Conservation (phyloP, 805 yeast species). For the Trichomonascus vanleenenianus region DNA sequence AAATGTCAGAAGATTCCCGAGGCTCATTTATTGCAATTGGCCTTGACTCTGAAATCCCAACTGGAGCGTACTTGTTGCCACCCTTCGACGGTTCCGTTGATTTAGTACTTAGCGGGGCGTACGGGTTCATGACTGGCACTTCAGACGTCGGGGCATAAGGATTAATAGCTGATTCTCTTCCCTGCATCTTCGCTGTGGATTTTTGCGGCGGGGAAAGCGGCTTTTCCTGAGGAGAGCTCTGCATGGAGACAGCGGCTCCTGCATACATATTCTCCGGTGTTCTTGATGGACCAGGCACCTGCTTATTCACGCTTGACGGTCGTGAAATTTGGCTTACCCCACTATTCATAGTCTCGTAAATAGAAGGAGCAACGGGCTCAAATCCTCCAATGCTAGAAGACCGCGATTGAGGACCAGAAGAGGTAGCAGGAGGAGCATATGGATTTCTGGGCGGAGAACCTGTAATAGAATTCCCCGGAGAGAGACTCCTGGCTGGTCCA, state of each 20-base stretch:
- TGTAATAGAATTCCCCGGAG: neutral
- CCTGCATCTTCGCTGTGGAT: neutral
- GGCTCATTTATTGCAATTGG: neutral
- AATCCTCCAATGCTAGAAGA: conserved; percentile 5
- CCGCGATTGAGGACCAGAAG: conserved; percentile 2
- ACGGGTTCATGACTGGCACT: neutral
- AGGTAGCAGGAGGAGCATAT: neutral
- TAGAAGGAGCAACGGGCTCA: neutral
- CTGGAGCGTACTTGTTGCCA: neutral
- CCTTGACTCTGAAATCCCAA: neutral
- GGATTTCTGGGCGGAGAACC: neutral
- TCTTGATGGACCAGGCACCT: conserved; percentile 1
- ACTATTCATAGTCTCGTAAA: neutral
- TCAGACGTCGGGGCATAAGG: neutral
- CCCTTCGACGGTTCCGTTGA: neutral
- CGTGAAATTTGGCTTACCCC: neutral
- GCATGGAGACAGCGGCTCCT: neutral
- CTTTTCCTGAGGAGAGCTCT: too few relatives aligned
- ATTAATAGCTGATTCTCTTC: too few relatives aligned
- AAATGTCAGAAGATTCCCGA: conserved; percentile 6
- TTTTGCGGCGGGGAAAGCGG: too few relatives aligned
- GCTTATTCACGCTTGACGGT: neutral
- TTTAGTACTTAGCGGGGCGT: neutral
- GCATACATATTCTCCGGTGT: conserved; percentile 1
- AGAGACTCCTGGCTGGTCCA: neutral